phyloP scores from a whole-genome alignment of 352 stramenopile species.

The Elongisporangium anandrum region DNA sequence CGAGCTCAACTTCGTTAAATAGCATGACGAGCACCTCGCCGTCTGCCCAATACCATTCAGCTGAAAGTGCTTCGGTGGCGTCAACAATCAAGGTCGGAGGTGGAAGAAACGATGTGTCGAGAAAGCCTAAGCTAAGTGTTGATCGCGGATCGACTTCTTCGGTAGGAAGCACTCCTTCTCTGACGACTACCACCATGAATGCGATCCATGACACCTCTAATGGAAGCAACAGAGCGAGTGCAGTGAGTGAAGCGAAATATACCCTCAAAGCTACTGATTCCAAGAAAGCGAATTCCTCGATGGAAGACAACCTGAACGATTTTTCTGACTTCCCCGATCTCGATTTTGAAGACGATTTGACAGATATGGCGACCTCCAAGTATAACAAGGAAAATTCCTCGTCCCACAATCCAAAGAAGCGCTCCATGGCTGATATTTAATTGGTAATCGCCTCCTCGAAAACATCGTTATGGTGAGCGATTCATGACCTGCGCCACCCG shows the following conservation, averaged over 20 bases:
- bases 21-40: neutral
- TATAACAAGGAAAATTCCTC: conserved; percentile 67
- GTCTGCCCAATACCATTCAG: neutral
- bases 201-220: conserved; percentile 5
- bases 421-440: conserved; percentile 63
- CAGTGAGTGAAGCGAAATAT: conserved; percentile 1
- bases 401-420: conserved; percentile 48
- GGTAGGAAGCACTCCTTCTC: conserved; percentile 12
- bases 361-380: conserved; percentile 35
- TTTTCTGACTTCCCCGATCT: conserved; percentile 74
- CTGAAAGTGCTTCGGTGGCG: neutral
- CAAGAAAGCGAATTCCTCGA: conserved; percentile 17
- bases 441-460: neutral
- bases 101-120: neutral
- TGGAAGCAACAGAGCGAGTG: conserved; percentile 11
- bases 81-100: neutral
- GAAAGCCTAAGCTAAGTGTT: conserved; percentile 1
- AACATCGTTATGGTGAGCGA: neutral
- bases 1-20: neutral
- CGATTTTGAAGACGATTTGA: conserved; percentile 66
- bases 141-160: too few relatives aligned
- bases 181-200: conserved; percentile 6
- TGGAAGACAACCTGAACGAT: conserved; percentile 65
- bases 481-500: neutral
- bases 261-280: conserved; percentile 4